Conservation (phyloP, 2,329 filamentous ascomycete genomes). For the Chaetomiaceae sp. region DNA sequence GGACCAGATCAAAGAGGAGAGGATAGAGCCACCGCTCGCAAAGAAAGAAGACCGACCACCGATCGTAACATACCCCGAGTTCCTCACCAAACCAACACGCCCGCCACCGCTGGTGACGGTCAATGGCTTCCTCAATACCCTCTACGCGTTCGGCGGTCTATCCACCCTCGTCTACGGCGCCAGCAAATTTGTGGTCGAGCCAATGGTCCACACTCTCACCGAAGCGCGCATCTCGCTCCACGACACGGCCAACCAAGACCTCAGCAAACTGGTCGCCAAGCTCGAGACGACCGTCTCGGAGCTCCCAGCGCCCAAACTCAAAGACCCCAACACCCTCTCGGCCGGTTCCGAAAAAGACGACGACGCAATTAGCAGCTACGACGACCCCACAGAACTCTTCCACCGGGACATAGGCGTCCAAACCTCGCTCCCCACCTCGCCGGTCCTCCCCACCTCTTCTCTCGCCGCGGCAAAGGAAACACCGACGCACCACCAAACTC, state of each 20-base stretch:
- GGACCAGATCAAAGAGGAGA: slow-evolving; percentile 21
- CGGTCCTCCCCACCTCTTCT: slow-evolving; percentile 9
- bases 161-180: slow-evolving; percentile 66
- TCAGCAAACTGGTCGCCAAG: slow-evolving; percentile 44
- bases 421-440: slow-evolving; percentile 54
- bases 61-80: slow-evolving; percentile 68
- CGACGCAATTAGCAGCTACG: slow-evolving; percentile 43
- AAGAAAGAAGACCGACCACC: slow-evolving; percentile 45
- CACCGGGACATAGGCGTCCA: slow-evolving; percentile 78
- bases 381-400: slow-evolving; percentile 72
- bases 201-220: slow-evolving; percentile 52
- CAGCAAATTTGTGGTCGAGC: slow-evolving; percentile 63
- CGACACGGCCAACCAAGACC: slow-evolving; percentile 43
- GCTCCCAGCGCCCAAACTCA: slow-evolving; percentile 42
- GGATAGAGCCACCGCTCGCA: slow-evolving; percentile 8
- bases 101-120: slow-evolving; percentile 61
- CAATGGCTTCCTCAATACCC: slow-evolving; percentile 52
- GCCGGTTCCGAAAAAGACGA: slow-evolving; percentile 29
- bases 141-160: slow-evolving; percentile 54
- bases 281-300: slow-evolving; percentile 58
- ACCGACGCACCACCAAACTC: slow-evolving; percentile 37
- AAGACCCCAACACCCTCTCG: slow-evolving; percentile 20
- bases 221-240: slow-evolving; percentile 51
- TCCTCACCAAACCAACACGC: slow-evolving; percentile 53
- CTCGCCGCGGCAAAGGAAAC: slow-evolving; percentile 23